phyloP scores from a whole-genome alignment of 1,139 yeast genomes.

The Nadsonia starkeyi-henricii region DNA sequence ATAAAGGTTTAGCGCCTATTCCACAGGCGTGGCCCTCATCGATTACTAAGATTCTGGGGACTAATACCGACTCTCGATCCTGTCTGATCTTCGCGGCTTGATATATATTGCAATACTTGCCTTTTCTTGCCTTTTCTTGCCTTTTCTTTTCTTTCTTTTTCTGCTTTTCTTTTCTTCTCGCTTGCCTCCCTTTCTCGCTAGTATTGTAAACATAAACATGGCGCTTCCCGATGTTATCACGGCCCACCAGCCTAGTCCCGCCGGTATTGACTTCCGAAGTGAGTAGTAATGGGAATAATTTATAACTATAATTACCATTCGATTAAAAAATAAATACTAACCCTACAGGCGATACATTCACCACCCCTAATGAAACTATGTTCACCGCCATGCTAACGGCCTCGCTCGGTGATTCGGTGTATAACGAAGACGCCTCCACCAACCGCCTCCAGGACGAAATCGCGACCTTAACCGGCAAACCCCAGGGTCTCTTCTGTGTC shows the following conservation, averaged over 20 bases:
- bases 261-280: constrained; percentile 16
- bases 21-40: too few species aligned
- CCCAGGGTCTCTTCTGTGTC: constrained; percentile 70
- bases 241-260: constrained; percentile 9
- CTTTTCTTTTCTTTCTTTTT: too few species aligned
- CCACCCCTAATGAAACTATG: constrained; percentile 78
- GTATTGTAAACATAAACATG: background rate
- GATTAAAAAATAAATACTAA: background rate
- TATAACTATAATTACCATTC: too few species aligned
- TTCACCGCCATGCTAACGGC: constrained; percentile 43
- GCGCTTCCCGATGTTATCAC: background rate
- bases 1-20: too few species aligned
- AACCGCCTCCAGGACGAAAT: constrained; percentile 50
- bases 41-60: too few species aligned
- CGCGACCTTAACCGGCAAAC: constrained; percentile 52
- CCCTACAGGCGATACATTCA: constrained; percentile 61
- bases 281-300: too few species aligned
- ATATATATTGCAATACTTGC: too few species aligned
- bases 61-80: too few species aligned
- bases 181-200: too few species aligned
- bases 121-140: too few species aligned
- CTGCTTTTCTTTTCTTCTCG: too few species aligned
- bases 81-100: too few species aligned
- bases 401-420: constrained; percentile 77
- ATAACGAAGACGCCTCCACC: constrained; percentile 69